These are phyloP conservation scores for Aspergillus homomorphus DNA, from an alignment of 495 filamentous ascomycete species.

Conservation along the genomic window DNA sequence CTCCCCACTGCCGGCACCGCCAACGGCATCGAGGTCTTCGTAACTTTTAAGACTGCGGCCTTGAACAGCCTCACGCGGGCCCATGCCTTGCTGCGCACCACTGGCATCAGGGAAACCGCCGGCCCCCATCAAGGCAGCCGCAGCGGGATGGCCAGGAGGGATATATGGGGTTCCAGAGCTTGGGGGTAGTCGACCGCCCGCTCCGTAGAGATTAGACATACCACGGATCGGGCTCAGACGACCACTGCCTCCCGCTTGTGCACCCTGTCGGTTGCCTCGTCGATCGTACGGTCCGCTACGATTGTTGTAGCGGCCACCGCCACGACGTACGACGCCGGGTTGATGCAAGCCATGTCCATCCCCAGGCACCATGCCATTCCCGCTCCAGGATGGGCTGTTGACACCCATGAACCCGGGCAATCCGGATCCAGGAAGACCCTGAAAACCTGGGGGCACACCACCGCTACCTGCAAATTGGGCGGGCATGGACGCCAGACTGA, in stretches of 20 bases:
- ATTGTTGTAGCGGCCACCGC: slow-evolving; percentile 49
- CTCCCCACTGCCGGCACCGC: slow-evolving; percentile 52
- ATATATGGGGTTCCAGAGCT: slow-evolving; percentile 36
- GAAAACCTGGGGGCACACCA: slow-evolving; percentile 31
- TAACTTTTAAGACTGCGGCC: slow-evolving; percentile 93
- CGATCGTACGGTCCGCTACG: slow-evolving; percentile 60
- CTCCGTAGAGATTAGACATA: slow-evolving; percentile 35
- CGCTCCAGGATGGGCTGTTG: slow-evolving; percentile 50
- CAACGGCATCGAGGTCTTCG: slow-evolving; percentile 87
- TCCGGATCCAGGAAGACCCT: slow-evolving; percentile 23
- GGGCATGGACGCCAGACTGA: slow-evolving; percentile 76
- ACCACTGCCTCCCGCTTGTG: slow-evolving; percentile 25
- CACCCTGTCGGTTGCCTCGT: slow-evolving; percentile 37
- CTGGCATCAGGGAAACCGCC: slow-evolving; percentile 50
- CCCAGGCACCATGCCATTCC: slow-evolving; percentile 32
- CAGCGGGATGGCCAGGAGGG: slow-evolving; percentile 43
- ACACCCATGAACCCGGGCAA: slow-evolving; percentile 57
- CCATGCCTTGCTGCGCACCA: slow-evolving; percentile 65
- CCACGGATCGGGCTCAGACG: slow-evolving; percentile 44
- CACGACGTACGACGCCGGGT: slow-evolving; percentile 57
- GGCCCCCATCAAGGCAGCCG: slow-evolving; percentile 37
- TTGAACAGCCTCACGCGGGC: slow-evolving; percentile 80
- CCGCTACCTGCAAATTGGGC: slow-evolving; percentile 36
- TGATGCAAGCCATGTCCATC: slow-evolving; percentile 47
- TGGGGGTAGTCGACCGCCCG: slow-evolving; percentile 36